Conservation (phyloP, 805 yeast species). For the Starmera dryadoides region DNA sequence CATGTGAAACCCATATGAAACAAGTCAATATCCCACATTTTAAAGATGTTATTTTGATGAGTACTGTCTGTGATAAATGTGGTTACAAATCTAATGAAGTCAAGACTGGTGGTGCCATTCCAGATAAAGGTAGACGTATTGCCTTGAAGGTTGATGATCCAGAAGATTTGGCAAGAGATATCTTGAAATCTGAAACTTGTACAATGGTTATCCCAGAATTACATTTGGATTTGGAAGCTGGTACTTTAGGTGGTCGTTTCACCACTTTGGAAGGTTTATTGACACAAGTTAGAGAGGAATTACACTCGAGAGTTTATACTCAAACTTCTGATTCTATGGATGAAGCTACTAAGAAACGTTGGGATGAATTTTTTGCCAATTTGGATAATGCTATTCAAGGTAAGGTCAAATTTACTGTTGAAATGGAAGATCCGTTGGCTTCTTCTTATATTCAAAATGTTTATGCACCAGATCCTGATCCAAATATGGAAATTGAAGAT, state of each 20-base stretch:
- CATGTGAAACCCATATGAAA: conserved; percentile 94
- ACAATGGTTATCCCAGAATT: conserved; percentile 81
- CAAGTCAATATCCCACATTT: conserved; percentile 95
- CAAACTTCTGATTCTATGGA: conserved; percentile 93
- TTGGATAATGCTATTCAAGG: conserved; percentile 80
- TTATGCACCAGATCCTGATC: conserved; percentile 98
- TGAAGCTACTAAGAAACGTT: conserved; percentile 62
- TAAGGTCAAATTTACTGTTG: conserved; percentile 69
- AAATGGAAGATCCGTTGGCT: conserved; percentile 93
- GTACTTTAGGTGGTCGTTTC: conserved; percentile 96
- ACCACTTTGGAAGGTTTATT: conserved; percentile 94
- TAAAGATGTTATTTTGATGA: conserved; percentile 95
- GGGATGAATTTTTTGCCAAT: conserved; percentile 72
- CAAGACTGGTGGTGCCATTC: conserved; percentile 96
- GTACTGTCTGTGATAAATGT: conserved; percentile 85
- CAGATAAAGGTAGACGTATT: conserved; percentile 73
- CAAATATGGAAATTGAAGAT: conserved; percentile 88
- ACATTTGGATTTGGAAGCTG: conserved; percentile 84
- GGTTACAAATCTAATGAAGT: conserved; percentile 97
- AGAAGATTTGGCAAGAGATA: conserved; percentile 91
- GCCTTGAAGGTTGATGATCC: conserved; percentile 69
- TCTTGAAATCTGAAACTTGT: conserved; percentile 91
- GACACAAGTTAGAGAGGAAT: conserved; percentile 83
- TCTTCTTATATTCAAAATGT: conserved; percentile 94
- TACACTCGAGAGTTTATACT: conserved; percentile 75